Conservation (phyloP, 129 eudicot species). For the Tanacetum coccineum region DNA sequence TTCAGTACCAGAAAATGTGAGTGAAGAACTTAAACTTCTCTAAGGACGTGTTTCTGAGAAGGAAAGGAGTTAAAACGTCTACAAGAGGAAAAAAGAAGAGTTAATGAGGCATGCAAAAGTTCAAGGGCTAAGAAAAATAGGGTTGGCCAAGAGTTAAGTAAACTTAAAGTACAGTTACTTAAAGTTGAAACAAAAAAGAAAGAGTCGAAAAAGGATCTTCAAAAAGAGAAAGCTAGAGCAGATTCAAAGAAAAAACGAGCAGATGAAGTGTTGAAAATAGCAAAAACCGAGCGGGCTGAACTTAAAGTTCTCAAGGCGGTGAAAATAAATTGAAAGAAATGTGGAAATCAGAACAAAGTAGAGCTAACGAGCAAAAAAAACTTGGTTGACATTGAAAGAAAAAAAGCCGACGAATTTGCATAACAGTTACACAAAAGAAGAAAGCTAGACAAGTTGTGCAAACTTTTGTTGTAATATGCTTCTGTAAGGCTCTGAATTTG, state of each 20-base stretch:
- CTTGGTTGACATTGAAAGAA: no score
- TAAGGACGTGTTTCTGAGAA: conserved; percentile 18
- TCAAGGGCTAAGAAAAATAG: conserved; percentile 21
- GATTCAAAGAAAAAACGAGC: conserved; percentile 28
- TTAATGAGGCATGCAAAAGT: conserved; percentile 15
- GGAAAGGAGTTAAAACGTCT: conserved; percentile 33
- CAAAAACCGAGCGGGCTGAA: conserved; percentile 29
- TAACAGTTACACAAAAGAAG: no score
- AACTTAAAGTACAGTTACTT: conserved; percentile 21
- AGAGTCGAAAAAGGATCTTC: conserved; percentile 31
- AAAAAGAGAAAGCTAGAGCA: conserved; percentile 46
- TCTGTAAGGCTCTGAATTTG: no score
- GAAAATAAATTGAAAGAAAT: no score
- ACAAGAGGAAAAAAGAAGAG: conserved; percentile 23
- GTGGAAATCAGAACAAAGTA: no score
- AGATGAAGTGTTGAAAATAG: conserved; percentile 32
- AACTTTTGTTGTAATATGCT: no score
- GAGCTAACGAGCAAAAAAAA: no score
- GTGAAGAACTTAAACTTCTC: conserved; percentile 29
- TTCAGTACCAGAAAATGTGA: conserved; percentile 7
- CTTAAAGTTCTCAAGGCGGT: conserved; percentile 33
- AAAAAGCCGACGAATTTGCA: no score
- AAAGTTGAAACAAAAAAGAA: conserved; percentile 30
- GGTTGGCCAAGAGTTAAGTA: conserved; percentile 28
- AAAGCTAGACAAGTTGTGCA: no score